Percentiles rank a stretch among this genome's conserved stretches.
phyloP scores from a whole-genome alignment of 2,329 filamentous ascomycete genomes.

The Dactylonectria estremocensis region DNA sequence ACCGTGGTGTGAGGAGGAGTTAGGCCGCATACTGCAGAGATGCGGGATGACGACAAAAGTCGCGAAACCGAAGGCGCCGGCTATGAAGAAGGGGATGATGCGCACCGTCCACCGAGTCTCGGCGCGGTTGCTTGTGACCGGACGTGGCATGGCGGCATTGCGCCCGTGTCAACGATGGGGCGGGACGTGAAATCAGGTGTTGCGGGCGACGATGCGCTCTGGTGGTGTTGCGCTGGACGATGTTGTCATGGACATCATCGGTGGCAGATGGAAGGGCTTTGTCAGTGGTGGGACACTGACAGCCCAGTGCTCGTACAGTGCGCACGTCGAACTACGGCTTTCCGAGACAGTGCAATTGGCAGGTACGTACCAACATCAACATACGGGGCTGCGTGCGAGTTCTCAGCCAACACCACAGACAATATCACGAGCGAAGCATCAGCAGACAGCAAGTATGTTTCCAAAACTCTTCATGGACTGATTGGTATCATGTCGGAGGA shows the following conservation, averaged over 20 bases:
- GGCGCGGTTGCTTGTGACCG: constrained; percentile 47
- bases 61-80: constrained; percentile 76
- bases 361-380: neutral
- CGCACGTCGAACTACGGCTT: neutral
- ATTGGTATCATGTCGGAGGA: too few relatives aligned
- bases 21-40: constrained; percentile 73
- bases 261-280: neutral
- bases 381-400: neutral
- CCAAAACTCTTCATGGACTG: neutral
- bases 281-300: neutral
- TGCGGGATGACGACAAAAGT: constrained; percentile 80
- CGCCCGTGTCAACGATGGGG: constrained; percentile 34
- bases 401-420: constrained; percentile 1
- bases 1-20: neutral
- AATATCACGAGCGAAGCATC: neutral
- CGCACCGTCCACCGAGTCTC: constrained; percentile 59
- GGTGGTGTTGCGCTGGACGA: neutral
- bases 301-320: neutral
- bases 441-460: neutral
- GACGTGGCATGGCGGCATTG: constrained; percentile 53
- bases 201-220: constrained; percentile 31
- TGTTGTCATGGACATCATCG: neutral
- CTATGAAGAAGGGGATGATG: constrained; percentile 79
- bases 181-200: constrained; percentile 6
- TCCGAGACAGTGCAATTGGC: neutral